These are phyloP conservation scores for Meyerozyma guilliermondii DNA, from an alignment of 1,139 yeast genomes.

Conservation along the genomic window DNA sequence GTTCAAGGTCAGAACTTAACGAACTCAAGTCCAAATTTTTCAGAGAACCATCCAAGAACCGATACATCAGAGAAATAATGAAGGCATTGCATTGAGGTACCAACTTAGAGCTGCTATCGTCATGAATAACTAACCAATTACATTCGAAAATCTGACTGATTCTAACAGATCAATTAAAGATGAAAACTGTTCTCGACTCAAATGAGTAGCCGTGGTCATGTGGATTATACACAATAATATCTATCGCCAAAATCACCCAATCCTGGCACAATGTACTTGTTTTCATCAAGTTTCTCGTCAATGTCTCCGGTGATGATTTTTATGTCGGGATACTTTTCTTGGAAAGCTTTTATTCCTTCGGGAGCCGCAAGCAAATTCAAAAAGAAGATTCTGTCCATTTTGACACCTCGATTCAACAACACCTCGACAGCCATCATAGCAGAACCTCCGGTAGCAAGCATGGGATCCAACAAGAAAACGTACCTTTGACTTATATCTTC, in stretches of 20 bases:
- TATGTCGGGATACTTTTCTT: conserved; percentile 72
- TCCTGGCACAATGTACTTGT: conserved; percentile 87
- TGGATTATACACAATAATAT: conserved; percentile 73
- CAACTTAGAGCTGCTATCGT: too few relatives aligned
- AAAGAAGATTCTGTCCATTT: conserved; percentile 79
- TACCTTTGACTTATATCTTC: conserved; percentile 83
- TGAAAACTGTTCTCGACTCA: too few relatives aligned
- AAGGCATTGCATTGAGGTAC: too few relatives aligned
- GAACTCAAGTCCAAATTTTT: too few relatives aligned
- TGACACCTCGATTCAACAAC: conserved; percentile 77
- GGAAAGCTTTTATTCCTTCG: conserved; percentile 82
- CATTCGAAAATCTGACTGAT: too few relatives aligned
- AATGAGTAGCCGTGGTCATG: too few relatives aligned
- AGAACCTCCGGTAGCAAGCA: conserved; percentile 98
- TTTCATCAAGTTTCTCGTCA: conserved; percentile 79
- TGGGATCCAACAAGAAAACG: conserved; percentile 89
- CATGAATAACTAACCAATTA: too few relatives aligned
- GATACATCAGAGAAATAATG: too few relatives aligned
- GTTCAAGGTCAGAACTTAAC: too few relatives aligned
- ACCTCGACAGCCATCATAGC: conserved; percentile 97
- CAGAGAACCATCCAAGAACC: too few relatives aligned
- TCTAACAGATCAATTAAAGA: too few relatives aligned
- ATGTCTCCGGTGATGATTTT: conserved; percentile 91
- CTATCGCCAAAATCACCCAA: conserved; percentile 98
- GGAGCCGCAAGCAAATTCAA: conserved; percentile 90